Percentiles rank a stretch among this genome's conserved stretches.
Conservation (phyloP, 495 filamentous ascomycete genomes). For the Emericellopsis terricola region DNA sequence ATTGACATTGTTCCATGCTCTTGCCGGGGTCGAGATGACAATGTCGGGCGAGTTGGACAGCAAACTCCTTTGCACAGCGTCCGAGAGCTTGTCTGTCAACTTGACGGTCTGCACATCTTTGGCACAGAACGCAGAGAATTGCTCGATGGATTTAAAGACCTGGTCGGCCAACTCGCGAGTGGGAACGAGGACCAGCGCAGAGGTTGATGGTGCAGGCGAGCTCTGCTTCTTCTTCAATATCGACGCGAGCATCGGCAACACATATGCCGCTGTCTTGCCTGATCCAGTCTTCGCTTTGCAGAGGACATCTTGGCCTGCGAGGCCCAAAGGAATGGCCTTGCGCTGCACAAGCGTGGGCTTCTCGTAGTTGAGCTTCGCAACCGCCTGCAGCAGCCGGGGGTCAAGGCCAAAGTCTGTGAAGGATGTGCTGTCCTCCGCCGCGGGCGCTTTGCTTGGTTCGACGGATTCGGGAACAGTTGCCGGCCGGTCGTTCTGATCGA, state of each 20-base stretch:
- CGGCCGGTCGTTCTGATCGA: slow-evolving; percentile 31
- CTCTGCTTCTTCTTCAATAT: slow-evolving; percentile 57
- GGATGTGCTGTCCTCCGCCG: slow-evolving; percentile 8
- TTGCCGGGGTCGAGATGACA: slow-evolving; percentile 72
- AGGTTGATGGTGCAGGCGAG: slow-evolving; percentile 18
- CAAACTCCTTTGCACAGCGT: slow-evolving; percentile 67
- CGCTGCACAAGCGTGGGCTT: slow-evolving; percentile 74
- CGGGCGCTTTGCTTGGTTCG: not conserved
- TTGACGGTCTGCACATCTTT: slow-evolving; percentile 70
- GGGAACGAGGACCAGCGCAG: slow-evolving; percentile 77
- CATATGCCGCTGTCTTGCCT: slow-evolving; percentile 92
- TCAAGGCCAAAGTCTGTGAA: slow-evolving; percentile 57
- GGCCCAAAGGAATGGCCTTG: slow-evolving; percentile 71
- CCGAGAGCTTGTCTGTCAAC: slow-evolving; percentile 72
- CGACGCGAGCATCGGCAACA: slow-evolving; percentile 70
- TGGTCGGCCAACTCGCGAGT: slow-evolving; percentile 88
- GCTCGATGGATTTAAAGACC: slow-evolving; percentile 53
- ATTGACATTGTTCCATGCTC: slow-evolving; percentile 47
- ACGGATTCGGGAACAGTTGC: slow-evolving; percentile 7
- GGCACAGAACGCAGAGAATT: slow-evolving; percentile 63
- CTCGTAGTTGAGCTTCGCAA: slow-evolving; percentile 67
- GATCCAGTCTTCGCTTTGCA: slow-evolving; percentile 85
- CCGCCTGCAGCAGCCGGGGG: slow-evolving; percentile 64
- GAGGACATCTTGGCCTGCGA: slow-evolving; percentile 83
- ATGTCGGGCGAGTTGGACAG: slow-evolving; percentile 81